Base-by-base conservation (phyloP, 441 rosid genomes). In the Capsella rubella region DNA sequence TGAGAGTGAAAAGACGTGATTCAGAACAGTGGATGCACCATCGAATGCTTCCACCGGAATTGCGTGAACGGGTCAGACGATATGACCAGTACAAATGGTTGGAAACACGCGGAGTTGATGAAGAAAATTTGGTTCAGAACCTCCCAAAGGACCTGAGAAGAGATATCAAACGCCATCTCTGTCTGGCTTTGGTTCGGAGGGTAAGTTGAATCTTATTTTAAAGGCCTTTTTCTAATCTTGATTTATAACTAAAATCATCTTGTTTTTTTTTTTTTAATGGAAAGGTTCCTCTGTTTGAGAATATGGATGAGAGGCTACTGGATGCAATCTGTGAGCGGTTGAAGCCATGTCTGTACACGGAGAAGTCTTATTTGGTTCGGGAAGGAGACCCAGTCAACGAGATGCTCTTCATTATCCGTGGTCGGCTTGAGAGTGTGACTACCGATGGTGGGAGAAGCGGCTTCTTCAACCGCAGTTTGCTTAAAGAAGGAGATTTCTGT, bases 11-110 rank as follows among this genome's bases (percentile, higher is more conserved):
- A 79, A 88, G 98, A 87, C 99, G 98, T 12, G 99, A 95, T 80
- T 95, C 99, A n/a, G 99, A 93, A 70, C 98, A 91, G 79, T 95
- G 99, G 98, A 95, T 95, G 99, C 99, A 91, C 80, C 99, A 95
- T 58, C 91, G 99, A 27, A 81, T 91, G 86, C 97, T 95, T 74
- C 99, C 99, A 28, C 86, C 71, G 3, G 97, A 93, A 2, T 87
- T 93, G 15, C 83, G 93, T 67, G 97, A 95, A 73, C 86, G 98
- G 14, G 99, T 95, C 67, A 86, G 98, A 71, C 85, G 97, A 29
- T 93, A 93, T 80, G 99, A 95, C 80, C 99, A 95, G 75, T 95
- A 95, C 81, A 95, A 93, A 77, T 95, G 98, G 99, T 80, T 95
- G 85, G 99, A 84, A 83, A 95, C 99, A 39, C 93, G 93, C 0